A percentile compares a stretch with the other conserved stretches of the same genome.
phyloP scores from a whole-genome alignment of 2,329 filamentous ascomycete genomes.

The Trichophaea hybrida region DNA sequence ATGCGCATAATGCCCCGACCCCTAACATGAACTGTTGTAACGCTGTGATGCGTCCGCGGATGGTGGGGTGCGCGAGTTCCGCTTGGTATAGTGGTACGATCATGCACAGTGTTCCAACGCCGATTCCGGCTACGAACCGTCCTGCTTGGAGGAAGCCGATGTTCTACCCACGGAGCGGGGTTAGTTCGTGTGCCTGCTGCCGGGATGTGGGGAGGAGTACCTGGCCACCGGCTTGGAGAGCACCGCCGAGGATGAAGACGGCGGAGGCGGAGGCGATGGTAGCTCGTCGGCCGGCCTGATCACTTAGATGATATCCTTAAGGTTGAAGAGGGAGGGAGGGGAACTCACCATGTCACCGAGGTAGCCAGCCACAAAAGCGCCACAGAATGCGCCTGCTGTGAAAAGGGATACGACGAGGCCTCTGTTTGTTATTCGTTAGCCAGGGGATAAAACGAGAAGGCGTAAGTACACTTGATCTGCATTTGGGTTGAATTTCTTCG shows the following conservation, averaged over 20 bases:
- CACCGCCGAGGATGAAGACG: conserved; percentile 58
- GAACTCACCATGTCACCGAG: conserved; percentile 41
- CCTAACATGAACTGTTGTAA: conserved; percentile 75
- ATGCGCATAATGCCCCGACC: conserved; percentile 55
- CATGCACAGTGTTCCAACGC: conserved; percentile 48
- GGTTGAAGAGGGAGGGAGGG: too few species aligned
- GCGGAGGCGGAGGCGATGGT: conserved; percentile 59
- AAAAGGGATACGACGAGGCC: conserved; percentile 65
- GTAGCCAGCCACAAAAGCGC: conserved; percentile 49
- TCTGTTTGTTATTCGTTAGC: conserved; percentile 29
- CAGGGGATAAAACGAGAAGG: not conserved
- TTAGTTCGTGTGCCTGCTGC: conserved; percentile 20
- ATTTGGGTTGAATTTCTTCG: conserved; percentile 31
- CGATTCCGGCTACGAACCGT: conserved; percentile 51
- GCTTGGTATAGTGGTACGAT: conserved; percentile 62
- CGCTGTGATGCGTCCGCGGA: conserved; percentile 59
- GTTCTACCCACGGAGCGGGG: conserved; percentile 15
- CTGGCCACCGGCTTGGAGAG: conserved; percentile 54
- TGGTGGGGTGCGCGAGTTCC: conserved; percentile 63
- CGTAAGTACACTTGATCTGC: not conserved
- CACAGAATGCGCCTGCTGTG: conserved; percentile 60
- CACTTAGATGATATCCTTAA: too few species aligned
- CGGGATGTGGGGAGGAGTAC: not conserved
- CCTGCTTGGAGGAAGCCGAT: conserved; percentile 54
- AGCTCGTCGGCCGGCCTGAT: conserved; percentile 43